A percentile compares a stretch with the other conserved stretches of the same genome.
phyloP scores from a whole-genome alignment of 768 basidiomycete genomes.

The Amanita phalloides region DNA sequence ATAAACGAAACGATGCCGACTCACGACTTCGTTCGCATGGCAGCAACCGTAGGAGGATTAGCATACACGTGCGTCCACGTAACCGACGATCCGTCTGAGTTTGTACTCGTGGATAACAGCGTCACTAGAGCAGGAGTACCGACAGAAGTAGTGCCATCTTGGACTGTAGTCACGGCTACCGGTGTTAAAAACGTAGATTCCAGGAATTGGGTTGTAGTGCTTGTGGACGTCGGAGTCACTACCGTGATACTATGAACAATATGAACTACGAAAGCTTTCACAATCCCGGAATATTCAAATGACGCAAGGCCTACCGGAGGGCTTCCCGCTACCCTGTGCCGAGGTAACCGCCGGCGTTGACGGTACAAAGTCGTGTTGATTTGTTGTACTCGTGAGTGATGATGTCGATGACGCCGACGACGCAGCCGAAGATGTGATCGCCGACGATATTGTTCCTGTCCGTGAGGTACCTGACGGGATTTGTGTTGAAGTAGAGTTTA shows the following conservation, averaged over 20 bases:
- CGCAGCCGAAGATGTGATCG: too few species aligned
- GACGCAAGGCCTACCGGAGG: not conserved
- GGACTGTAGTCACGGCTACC: constrained; percentile 29
- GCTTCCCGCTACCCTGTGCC: not conserved
- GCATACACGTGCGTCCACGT: constrained; percentile 45
- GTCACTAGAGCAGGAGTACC: constrained; percentile 35
- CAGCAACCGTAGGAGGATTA: constrained; percentile 27
- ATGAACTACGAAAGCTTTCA: constrained; percentile 8
- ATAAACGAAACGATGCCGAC: not conserved
- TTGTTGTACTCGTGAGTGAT: not conserved
- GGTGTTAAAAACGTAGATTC: constrained; percentile 35
- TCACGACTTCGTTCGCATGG: constrained; percentile 10
- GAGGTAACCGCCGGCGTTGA: not conserved
- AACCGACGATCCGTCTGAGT: constrained; percentile 29
- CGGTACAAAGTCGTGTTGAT: not conserved
- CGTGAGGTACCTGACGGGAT: not conserved
- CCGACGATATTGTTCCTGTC: not conserved
- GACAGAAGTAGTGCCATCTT: constrained; percentile 14
- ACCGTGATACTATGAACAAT: constrained; percentile 11
- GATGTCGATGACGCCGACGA: not conserved
- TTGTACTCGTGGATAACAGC: constrained; percentile 32
- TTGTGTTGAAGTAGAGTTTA: not conserved
- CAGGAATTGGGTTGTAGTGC: constrained; percentile 29
- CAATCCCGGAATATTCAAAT: not conserved
- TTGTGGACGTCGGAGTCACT: constrained; percentile 20